Evolutionary conservation across 441 rosid genomes (phyloP).

Genomic region (Corymbia calophylla): DNA sequence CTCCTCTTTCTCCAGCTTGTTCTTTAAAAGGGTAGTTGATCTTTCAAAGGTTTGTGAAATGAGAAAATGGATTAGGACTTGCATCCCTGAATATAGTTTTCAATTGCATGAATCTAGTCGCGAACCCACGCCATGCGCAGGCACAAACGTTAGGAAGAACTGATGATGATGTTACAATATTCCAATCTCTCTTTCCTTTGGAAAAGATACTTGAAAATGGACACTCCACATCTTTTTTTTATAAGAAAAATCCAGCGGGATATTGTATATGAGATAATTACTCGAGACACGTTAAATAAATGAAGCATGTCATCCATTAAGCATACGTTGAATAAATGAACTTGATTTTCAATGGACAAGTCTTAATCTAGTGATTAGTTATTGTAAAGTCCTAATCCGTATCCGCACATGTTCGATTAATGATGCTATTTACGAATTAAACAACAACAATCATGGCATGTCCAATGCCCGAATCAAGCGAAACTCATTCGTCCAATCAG

Average conservation of each 20-base stretch:
- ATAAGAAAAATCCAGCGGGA: no score
- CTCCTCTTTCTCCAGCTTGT: background rate
- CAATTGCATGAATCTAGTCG: background rate
- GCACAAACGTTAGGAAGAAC: no score
- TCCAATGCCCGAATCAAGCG: background rate
- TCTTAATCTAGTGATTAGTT: no score
- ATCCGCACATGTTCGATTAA: background rate
- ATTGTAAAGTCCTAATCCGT: no score
- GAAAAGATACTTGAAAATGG: no score
- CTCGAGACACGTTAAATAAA: no score
- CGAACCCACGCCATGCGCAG: background rate
- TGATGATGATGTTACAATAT: no score
- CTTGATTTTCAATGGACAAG: no score
- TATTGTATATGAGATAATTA: no score
- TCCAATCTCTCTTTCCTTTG: background rate
- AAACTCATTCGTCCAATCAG: background rate
- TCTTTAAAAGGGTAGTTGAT: background rate
- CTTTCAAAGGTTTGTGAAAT: background rate
- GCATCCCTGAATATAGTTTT: background rate
- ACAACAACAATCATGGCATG: background rate
- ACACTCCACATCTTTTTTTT: background rate
- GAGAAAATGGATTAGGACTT: background rate
- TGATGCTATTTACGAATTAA: background rate
- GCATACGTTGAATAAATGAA: no score
- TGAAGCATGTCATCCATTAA: no score